Base-by-base conservation (phyloP, 495 filamentous ascomycete species). In the Jackrogersella minutella region DNA sequence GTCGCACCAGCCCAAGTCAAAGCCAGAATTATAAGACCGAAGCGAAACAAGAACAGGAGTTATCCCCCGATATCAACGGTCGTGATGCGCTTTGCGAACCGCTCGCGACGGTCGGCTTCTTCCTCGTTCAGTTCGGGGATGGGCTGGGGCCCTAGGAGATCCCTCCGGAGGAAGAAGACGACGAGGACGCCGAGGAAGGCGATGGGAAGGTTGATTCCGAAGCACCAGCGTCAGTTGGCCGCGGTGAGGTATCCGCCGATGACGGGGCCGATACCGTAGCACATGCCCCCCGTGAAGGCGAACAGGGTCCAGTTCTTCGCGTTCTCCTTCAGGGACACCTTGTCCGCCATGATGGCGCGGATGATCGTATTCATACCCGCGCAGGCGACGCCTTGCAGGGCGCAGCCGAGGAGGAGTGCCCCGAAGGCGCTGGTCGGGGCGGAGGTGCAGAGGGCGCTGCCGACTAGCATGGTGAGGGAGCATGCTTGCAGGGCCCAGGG, bases 231-330 rank as follows among this genome's bases (percentile, higher is more conserved):
- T 85, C 86, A 88, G 30, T 74, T 83, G 1, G 73, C 74, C 47
- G 78, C 33, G 8, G 79, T 76, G 14, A 81, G 66, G 37, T 71
- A 66, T 1, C 72, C 71, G 10, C 86, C 86, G 16, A 85, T 75
- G 14, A 85, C 80, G 0, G 86, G 87, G 0, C 87, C 85, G 14
- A 86, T 61, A 0, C 80, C 78, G 62, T 84, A 88, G 13, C 79
- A 79, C 4, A 86, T 56, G 0, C 83, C 84, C 2, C 74, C 73
- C 2, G 86, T 70, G 1, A 87, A 39, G 0, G 80, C 76, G 68
- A 90, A 87, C 6, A 85, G 66, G 3, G 82, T 82, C 72, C 83
- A 87, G 59, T 85, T 88, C 61, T 78, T 80, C 3, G 86, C 79
- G 57, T 86, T 86, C 44, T 88, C 86, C 19, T 79, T 74, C 13